A percentile compares a stretch with the other conserved stretches of the same genome.
Conservation (phyloP, 1,284 basidiomycete genomes). For the Cryptococcus neoformans region DNA sequence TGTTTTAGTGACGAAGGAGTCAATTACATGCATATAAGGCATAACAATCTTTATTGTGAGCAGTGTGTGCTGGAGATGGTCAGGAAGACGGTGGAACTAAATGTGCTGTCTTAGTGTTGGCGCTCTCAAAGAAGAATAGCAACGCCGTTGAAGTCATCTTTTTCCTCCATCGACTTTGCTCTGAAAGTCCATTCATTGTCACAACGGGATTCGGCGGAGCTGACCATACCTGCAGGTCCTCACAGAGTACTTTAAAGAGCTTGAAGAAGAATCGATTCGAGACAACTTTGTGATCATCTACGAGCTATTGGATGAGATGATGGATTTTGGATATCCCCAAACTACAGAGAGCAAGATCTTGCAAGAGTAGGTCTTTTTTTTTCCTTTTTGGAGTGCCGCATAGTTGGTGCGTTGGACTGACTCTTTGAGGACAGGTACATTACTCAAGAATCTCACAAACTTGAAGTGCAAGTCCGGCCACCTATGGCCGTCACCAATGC, state of each 20-base stretch:
- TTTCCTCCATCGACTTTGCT: slow-evolving; percentile 85
- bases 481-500: slow-evolving; percentile 99
- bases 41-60: slow-evolving; percentile 95
- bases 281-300: slow-evolving; percentile 99
- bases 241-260: slow-evolving; percentile 98
- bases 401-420: neutral
- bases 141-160: slow-evolving; percentile 97
- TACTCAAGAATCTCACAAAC: slow-evolving; percentile 98
- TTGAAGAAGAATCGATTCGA: slow-evolving; percentile 97
- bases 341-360: slow-evolving; percentile 99
- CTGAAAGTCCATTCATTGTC: slow-evolving; percentile 42
- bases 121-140: slow-evolving; percentile 90
- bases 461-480: slow-evolving; percentile 92
- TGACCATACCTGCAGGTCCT: slow-evolving; percentile 62
- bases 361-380: slow-evolving; percentile 70
- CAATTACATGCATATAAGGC: slow-evolving; percentile 98
- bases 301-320: slow-evolving; percentile 98
- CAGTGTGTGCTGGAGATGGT: slow-evolving; percentile 14
- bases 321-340: slow-evolving; percentile 99
- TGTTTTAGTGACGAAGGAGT: slow-evolving; percentile 92
- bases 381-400: neutral
- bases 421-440: slow-evolving; percentile 70
- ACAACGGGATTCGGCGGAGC: too few species aligned
- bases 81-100: slow-evolving; percentile 40
- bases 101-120: slow-evolving; percentile 60